Base-by-base conservation (phyloP, 1,139 yeast genomes). In the Neolecta irregularis region DNA sequence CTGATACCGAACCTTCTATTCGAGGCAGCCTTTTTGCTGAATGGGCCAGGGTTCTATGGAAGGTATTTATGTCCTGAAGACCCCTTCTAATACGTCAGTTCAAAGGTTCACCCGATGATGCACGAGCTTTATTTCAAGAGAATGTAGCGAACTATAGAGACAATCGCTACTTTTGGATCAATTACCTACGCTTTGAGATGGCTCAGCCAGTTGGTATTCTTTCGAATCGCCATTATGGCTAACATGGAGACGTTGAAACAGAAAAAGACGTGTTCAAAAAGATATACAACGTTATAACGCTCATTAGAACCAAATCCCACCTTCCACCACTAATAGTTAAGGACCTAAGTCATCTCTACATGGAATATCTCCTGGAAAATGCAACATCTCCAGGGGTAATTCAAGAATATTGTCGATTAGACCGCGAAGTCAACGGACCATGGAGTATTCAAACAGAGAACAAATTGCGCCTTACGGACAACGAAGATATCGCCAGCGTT, bases 341-440 rank as follows among this genome's bases (percentile, higher is more conserved):
- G 12, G 61, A 57, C 36, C 38, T 57, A 26, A 43, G 53, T 4
- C 46, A 50, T 24, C 37, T 36, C 11, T 54, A 52, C 33, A 46
- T 53, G 46, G 52, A 49, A 16, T 44, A 45, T 26, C 48, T 59
- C 6, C 44, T 46, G 30, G 36, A 41, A n/a, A 42, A 46, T 11
- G 49, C 54, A 4, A 43, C 46, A 13, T 33, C 40, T 7, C 32
- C 44, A 3, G 40, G 39, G 16, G 46, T 48, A 7, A 35, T 52
- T 28, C 38, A 41, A 12, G 50, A 48, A 36, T 56, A 53, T 34
- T 37, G 52, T 29, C 47, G 46, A 17, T 51, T 61, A 2, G 63
- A 60, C 34, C 36, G 43, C 6, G 58, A 58, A 37, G 46, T 51
- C 15, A 49, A 53, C 35, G 62, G 62, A 3, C 55, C 58, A 1